Evolutionary conservation across 345 rosid genomes (phyloP).

Genomic region (Euphorbia lathyris): DNA sequence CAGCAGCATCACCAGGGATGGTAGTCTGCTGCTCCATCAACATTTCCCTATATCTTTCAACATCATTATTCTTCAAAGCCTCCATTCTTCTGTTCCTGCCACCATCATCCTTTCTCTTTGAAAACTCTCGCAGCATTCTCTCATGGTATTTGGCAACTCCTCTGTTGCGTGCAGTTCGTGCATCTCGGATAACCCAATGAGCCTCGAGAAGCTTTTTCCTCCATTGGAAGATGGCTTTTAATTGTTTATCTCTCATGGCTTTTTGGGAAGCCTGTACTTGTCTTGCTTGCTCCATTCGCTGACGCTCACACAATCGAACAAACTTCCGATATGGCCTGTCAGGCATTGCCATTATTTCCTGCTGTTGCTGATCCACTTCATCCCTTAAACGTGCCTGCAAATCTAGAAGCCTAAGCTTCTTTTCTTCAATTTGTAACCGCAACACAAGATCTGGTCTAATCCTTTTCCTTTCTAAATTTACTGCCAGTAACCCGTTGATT

Average conservation of each 20-base stretch:
- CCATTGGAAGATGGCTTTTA: constrained; percentile 97
- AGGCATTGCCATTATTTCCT: constrained; percentile 99
- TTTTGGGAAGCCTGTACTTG: constrained; percentile 86
- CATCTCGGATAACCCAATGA: constrained; percentile 98
- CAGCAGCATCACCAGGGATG: constrained; percentile 87
- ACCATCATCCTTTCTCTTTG: constrained; percentile 94
- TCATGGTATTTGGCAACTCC: constrained; percentile 99
- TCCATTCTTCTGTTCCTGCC: constrained; percentile 97
- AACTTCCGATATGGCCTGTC: constrained; percentile 97
- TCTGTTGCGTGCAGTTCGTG: constrained; percentile 94
- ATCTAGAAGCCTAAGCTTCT: constrained; percentile 73
- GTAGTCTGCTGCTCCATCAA: constrained; percentile 94
- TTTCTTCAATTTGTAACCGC: constrained; percentile 96
- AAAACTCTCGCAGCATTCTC: constrained; percentile 90
- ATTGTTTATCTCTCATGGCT: constrained; percentile 84
- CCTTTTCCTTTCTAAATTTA: constrained; percentile 92
- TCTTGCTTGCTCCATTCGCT: constrained; percentile 82
- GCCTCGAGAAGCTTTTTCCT: constrained; percentile 98
- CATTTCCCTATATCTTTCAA: constrained; percentile 99
- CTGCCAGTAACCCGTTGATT: constrained; percentile 72
- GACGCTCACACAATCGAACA: constrained; percentile 96
- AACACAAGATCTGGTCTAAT: constrained; percentile 98
- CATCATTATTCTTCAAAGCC: constrained; percentile 98
- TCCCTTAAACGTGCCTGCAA: constrained; percentile 86
- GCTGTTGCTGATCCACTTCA: constrained; percentile 91